Conservation (phyloP, 306 rosid genomes). For the Fragaria vesca region DNA sequence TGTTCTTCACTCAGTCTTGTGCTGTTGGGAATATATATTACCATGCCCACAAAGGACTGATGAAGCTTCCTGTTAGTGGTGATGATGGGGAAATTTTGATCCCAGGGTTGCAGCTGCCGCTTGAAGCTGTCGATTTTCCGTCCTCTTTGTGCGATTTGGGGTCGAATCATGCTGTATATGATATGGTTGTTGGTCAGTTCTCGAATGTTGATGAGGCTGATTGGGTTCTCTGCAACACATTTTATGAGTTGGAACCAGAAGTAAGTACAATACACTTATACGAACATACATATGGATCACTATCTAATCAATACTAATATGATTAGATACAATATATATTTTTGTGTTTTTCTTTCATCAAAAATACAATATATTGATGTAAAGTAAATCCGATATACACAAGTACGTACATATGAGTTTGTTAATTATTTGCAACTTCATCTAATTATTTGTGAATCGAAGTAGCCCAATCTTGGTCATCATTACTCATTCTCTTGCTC, state of each 20-base stretch:
- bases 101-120: constrained; percentile 43
- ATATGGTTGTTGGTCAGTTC: constrained; percentile 47
- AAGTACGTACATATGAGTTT: no score
- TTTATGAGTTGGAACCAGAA: constrained; percentile 54
- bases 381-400: no score
- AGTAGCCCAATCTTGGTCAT: no score
- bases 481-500: no score
- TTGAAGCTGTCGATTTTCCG: constrained; percentile 47
- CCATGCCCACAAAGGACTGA: neutral
- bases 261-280: neutral
- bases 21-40: constrained; percentile 28
- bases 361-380: no score
- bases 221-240: constrained; percentile 49
- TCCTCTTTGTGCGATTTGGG: constrained; percentile 33
- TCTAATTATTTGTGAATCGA: no score
- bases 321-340: neutral
- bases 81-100: constrained; percentile 25
- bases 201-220: constrained; percentile 45
- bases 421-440: no score
- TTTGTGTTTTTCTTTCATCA: no score
- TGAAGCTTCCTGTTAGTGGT: constrained; percentile 15
- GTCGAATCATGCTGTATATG: constrained; percentile 44
- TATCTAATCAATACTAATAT: neutral
- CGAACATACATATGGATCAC: no score
- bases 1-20: constrained; percentile 36